Evolutionary conservation across 2,329 filamentous ascomycete genomes (phyloP).

Genomic region (Aspergillus amoenus): DNA sequence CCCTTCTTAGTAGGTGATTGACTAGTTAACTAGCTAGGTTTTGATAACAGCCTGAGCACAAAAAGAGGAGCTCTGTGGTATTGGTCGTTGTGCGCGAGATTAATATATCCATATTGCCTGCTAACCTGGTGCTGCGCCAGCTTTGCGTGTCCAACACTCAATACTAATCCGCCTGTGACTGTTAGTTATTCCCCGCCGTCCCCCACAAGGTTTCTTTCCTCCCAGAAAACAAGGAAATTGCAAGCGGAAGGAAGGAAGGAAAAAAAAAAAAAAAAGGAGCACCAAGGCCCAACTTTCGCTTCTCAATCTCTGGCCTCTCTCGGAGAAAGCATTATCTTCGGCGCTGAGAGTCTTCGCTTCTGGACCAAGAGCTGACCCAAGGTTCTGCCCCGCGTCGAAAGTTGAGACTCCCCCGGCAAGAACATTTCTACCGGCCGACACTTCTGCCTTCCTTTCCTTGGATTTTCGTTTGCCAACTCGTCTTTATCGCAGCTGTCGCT

Average conservation of each 20-base stretch:
- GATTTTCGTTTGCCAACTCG: background rate
- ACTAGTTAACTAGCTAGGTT: background rate
- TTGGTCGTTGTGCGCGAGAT: background rate
- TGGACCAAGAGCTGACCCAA: constrained; percentile 10
- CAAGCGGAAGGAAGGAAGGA: background rate
- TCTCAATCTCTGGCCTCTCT: background rate
- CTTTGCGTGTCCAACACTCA: background rate
- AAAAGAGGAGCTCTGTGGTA: background rate
- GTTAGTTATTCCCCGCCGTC: constrained; percentile 3
- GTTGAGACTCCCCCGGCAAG: background rate
- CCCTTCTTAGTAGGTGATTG: background rate
- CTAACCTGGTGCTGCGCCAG: background rate
- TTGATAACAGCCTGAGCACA: background rate
- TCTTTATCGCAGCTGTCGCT: background rate
- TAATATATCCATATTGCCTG: constrained; percentile 5
- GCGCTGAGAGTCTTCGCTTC: background rate
- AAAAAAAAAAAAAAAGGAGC: background rate
- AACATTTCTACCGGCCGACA: background rate
- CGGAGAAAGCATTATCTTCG: background rate
- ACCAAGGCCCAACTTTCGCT: background rate
- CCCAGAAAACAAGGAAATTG: background rate
- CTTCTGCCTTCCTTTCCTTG: background rate
- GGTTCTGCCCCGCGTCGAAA: constrained; percentile 17
- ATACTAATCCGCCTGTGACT: background rate
- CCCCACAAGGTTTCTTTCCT: background rate